Base-by-base conservation (phyloP, 2,329 filamentous ascomycete genomes). In the Pseudocercospora cruenta region DNA sequence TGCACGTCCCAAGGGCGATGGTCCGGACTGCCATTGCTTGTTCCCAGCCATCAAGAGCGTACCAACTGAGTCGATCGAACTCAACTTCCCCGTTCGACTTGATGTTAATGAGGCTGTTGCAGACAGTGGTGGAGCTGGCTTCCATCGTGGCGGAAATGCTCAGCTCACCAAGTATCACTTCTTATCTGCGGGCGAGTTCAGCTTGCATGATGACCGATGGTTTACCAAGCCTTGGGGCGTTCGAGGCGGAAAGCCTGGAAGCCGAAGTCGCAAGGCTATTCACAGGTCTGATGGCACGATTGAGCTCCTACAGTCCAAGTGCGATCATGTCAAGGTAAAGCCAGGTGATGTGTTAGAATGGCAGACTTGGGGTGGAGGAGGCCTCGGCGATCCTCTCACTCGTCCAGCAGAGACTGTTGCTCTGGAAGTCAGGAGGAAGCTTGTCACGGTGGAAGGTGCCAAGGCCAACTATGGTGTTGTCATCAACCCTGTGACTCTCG, bases 41-140 rank as follows among this genome's bases (percentile, higher is more conserved):
- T 73, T 72, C 67, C 70, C 72, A 2, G 70, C 70, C 1, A 73
- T 73, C 66, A 73, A 73, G 60, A 68, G 65, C 53, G 72, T 73
- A 33, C 72, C 72, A 1, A 73, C 72, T 1, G 72, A 73, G 63
- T 67, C 67, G 9, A 73, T 73, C 43, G 72, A 73, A 59, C 67
- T 73, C 14, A 72, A 73, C 59, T 73, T 73, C 58, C 72, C 72
- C 0, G 69, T 73, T 6, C 60, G 70, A 12, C 64, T 73, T 19
- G 72, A 73, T 53, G 71, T 71, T 51, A 73, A 73, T 60, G 70
- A 73, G 58, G 72, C 72, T 22, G 71, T 72, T 5, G 70, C 72
- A 8, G 71, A 74, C 51, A 68, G 59, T 59, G 71, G 72, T 9
- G 71, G 71, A 24, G 70, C 71, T n/a, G 69, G 71, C 10, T 70